Evolutionary conservation across 2,329 filamentous ascomycete genomes (phyloP), one percentile per base, ranked within the genome.

Genomic region (Aspergillus alliaceus): DNA sequence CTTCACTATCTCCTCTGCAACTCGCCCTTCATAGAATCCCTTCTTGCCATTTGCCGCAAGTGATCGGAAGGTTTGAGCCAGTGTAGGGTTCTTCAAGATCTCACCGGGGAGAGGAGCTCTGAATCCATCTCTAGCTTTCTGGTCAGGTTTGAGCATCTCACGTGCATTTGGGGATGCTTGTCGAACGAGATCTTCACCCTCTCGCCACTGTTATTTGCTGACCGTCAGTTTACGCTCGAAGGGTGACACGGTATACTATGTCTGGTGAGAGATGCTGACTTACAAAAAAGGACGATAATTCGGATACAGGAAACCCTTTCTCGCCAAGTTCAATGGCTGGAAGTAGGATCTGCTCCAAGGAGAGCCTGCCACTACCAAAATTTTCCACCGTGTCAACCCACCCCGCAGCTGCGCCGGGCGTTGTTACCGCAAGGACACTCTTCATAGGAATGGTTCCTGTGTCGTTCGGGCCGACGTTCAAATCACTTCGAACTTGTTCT

Each of bases 311-410:
- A 62, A 93, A 97, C 0, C 95, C 95, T 57, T 90, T 84, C 72
- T 98, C 93, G 5, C 87, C 95, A 34, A 98, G 78, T 69, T 89
- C 86, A 60, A 96, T 93, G 0, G 92, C 95, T 0, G 95, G 93
- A 5, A 79, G 82, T 11, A 99, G 79, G 57, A 98, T 87, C 67
- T 96, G 86, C 64, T 86, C 84, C 76, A 98, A 66, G 8, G 80
- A 85, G 14, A 98, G 67, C 70, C 89, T 96, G 2, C 91, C 91
- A 72, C 93, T 97, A 15, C 95, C 95, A 69, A 98, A 96, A 53
- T 85, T 86, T 74, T 93, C 88, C 1, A 97, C 82, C 0, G 90
- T 88, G 73, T 99, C 95, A 24, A 90, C 87, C 95, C 95, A 99
- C 1, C 93, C 95, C 0, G 92, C 95, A 0, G 95, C 86, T 1